These are phyloP conservation scores for Phaeotremella fagi DNA, from an alignment of 768 basidiomycete genomes.

Conservation along the genomic window DNA sequence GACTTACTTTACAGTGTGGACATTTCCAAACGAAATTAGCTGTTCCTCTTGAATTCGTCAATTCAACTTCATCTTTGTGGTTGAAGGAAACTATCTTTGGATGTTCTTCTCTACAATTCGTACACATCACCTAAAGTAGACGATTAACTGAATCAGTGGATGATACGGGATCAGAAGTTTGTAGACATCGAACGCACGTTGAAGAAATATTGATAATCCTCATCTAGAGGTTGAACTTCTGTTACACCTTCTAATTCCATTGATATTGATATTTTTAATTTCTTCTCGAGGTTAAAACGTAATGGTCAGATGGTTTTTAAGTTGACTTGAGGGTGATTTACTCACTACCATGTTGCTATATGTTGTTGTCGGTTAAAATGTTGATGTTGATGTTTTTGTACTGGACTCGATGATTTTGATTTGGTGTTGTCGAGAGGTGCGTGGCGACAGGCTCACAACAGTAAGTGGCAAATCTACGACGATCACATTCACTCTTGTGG, in stretches of 20 bases:
- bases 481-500: no score
- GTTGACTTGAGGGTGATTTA: neutral
- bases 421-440: no score
- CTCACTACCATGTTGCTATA: neutral
- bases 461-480: no score
- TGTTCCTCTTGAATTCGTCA: constrained; percentile 44
- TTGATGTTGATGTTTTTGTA: no score
- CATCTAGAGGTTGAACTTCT: constrained; percentile 34
- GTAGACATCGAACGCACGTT: constrained; percentile 30
- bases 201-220: constrained; percentile 44
- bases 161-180: neutral
- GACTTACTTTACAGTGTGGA: constrained; percentile 43
- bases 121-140: constrained; percentile 24
- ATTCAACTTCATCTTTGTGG: constrained; percentile 43
- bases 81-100: constrained; percentile 43
- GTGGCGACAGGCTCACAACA: no score
- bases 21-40: constrained; percentile 47
- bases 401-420: no score
- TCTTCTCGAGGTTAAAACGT: constrained; percentile 18
- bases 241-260: constrained; percentile 48
- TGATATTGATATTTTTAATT: constrained; percentile 39
- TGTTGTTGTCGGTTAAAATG: no score
- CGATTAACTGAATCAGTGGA: neutral
- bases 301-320: neutral
- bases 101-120: constrained; percentile 40